Evolutionary conservation across 345 rosid species (phyloP), one percentile per base, ranked within the genome.

Genomic region (Ceriops decandra): DNA sequence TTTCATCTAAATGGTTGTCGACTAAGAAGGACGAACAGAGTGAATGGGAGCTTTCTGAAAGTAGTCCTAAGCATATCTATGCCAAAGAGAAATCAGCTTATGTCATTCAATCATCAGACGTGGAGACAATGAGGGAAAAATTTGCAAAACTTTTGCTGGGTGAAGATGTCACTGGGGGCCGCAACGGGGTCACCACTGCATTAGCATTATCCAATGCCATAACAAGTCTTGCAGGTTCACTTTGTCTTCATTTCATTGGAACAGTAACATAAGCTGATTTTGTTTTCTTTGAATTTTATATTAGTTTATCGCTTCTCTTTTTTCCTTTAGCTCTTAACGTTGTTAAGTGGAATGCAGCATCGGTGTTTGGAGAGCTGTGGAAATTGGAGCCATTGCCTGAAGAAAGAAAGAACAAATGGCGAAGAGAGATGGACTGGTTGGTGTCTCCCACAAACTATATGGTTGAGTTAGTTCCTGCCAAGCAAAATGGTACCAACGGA

Each of bases 381-480:
- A 95, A 95, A 77, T 69, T 95, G 72, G 97, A 93, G 81, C 99
- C 99, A 1, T 76, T 95, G 56, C 76, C 85, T 35, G 86, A 83
- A 72, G 97, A 91, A 74, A 88, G 84, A 72, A 95, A 84, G 81
- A 76, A 68, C 70, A 95, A 79, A 77, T 95, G 99, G 99, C 64
- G 68, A 72, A 81, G 84, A 77, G 99, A 95, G 84, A 88, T 91
- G 91, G 95, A 95, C 70, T 95, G 99, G 97, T 67, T 95, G 73
- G 81, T 95, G 60, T 95, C 99, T 72, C 97, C 97, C 47, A 86
- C 97, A 21, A 89, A 88, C 75, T 89, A 87, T 74, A 95, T 95
- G 96, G 91, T 95, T 61, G 93, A 95, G 86, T 74, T 95, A 63
- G 99, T 95, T 63, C 99, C 99, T 70, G 85, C 95, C n/a, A 91